Conservation (phyloP, 352 stramenopile genomes). For the Globisporangium canariense region DNA sequence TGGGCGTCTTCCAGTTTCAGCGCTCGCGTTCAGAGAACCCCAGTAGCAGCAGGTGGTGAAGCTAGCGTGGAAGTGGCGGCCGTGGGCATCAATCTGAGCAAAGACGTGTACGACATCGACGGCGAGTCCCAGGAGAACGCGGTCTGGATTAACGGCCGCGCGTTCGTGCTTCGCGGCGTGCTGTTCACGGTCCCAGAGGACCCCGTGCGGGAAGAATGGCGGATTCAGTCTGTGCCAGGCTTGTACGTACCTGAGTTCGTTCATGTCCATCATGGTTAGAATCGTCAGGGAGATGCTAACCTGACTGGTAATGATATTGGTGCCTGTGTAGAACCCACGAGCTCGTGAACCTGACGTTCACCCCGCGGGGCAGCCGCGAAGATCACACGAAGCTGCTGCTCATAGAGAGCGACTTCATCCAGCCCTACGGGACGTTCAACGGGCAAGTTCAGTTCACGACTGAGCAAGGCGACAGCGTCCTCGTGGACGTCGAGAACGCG, state of each 20-base stretch:
- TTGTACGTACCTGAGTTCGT: not conserved
- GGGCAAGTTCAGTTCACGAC: conserved; percentile 17
- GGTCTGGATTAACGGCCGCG: conserved; percentile 39
- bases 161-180: conserved; percentile 34
- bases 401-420: conserved; percentile 38
- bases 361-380: conserved; percentile 26
- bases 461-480: conserved; percentile 13
- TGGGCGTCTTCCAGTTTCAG: conserved; percentile 40
- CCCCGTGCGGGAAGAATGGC: conserved; percentile 19
- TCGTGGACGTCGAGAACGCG: conserved; percentile 26
- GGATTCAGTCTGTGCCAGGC: conserved; percentile 15
- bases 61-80: conserved; percentile 12
- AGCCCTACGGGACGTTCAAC: conserved; percentile 34
- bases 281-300: not conserved
- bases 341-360: conserved; percentile 29
- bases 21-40: conserved; percentile 20
- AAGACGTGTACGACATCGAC: conserved; percentile 46
- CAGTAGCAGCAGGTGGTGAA: not conserved
- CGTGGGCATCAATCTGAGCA: conserved; percentile 46
- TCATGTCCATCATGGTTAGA: not conserved
- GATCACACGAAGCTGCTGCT: conserved; percentile 31
- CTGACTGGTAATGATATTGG: not conserved
- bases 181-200: conserved; percentile 25
- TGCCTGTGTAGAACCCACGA: conserved; percentile 10
- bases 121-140: conserved; percentile 49